Conservation (phyloP, 768 basidiomycete species). For the Leccinum sublutescens region DNA sequence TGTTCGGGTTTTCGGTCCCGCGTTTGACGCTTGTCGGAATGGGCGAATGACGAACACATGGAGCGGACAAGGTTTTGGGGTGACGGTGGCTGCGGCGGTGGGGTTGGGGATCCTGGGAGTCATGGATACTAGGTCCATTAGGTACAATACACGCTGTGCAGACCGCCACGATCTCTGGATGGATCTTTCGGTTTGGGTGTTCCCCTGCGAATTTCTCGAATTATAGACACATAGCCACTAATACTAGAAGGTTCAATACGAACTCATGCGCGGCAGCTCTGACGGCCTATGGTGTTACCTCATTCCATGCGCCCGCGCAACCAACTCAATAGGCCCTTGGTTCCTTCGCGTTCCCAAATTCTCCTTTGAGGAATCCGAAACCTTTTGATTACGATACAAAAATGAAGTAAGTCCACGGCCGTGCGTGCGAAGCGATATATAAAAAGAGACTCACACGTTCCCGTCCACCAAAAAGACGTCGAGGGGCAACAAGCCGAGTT, state of each 20-base stretch:
- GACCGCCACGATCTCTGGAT: background rate
- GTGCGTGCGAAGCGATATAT: background rate
- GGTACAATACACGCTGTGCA: background rate
- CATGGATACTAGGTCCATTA: background rate
- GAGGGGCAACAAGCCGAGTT: conserved; percentile 71
- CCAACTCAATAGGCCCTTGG: conserved; percentile 79
- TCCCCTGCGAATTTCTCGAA: background rate
- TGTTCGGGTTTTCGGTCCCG: background rate
- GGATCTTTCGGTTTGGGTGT: background rate
- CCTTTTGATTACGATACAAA: conserved; percentile 35
- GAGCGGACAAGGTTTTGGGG: background rate
- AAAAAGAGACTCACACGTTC: conserved; percentile 58
- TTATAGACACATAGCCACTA: background rate
- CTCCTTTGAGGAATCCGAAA: conserved; percentile 80
- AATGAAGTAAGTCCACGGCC: no score
- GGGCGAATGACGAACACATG: background rate
- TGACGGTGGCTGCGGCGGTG: background rate
- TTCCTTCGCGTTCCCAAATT: conserved; percentile 87
- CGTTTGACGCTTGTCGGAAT: background rate
- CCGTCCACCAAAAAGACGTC: conserved; percentile 85
- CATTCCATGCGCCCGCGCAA: conserved; percentile 70
- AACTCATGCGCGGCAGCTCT: background rate
- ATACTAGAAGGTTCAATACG: background rate
- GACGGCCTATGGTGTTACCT: conserved; percentile 1
- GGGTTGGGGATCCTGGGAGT: background rate